A percentile compares a stretch with the other conserved stretches of the same genome.
These are phyloP conservation scores for Xerocomellus chrysenteron DNA, from an alignment of 768 basidiomycete genomes.

Conservation along the genomic window DNA sequence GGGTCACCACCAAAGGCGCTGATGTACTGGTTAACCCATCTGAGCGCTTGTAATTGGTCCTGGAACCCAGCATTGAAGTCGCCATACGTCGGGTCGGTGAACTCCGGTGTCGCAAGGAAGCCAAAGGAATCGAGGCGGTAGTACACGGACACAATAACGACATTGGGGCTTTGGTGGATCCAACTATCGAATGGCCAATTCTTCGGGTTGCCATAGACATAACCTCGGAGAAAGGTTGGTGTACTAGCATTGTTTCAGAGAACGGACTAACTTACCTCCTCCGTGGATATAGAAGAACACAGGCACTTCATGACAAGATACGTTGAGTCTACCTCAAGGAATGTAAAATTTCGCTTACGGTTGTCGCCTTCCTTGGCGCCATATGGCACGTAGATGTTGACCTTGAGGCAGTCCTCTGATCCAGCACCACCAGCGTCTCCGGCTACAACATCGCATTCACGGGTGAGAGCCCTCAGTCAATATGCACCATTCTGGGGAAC, in stretches of 20 bases:
- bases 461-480: background rate
- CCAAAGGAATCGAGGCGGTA: conserved; percentile 65
- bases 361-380: conserved; percentile 46
- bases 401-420: conserved; percentile 64
- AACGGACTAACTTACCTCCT: conserved; percentile 25
- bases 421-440: conserved; percentile 64
- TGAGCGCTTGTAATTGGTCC: conserved; percentile 49
- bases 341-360: conserved; percentile 33
- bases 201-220: conserved; percentile 56
- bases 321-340: background rate
- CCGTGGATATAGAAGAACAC: conserved; percentile 44
- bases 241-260: background rate
- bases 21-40: conserved; percentile 41
- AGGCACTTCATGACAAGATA: conserved; percentile 26
- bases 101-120: conserved; percentile 54
- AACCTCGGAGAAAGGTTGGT: conserved; percentile 36
- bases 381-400: conserved; percentile 62
- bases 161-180: conserved; percentile 60
- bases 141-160: conserved; percentile 65
- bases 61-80: conserved; percentile 55
- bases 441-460: conserved; percentile 24
- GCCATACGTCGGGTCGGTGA: conserved; percentile 38
- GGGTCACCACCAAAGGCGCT: conserved; percentile 41
- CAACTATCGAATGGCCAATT: conserved; percentile 69
- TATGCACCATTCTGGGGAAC: background rate